Evolutionary conservation across 345 rosid genomes (phyloP).

Genomic region (Populus euphratica): DNA sequence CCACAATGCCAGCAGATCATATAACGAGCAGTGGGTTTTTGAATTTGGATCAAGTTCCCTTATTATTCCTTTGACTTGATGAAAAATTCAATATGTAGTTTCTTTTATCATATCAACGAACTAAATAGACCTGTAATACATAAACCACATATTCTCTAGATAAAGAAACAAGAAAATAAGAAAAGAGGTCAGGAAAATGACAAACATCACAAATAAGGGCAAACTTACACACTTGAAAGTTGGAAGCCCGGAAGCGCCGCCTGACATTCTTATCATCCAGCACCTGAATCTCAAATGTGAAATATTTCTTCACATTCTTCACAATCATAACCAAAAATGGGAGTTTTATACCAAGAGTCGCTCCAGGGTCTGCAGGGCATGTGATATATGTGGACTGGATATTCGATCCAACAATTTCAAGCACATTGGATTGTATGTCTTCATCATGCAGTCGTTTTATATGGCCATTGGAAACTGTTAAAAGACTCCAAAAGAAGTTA

Average conservation of each 20-base stretch:
- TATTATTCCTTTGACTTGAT: no score
- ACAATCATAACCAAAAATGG: slow-evolving; percentile 90
- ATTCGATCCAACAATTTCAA: slow-evolving; percentile 82
- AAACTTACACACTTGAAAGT: slow-evolving; percentile 91
- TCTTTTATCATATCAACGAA: neutral
- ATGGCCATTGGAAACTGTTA: slow-evolving; percentile 69
- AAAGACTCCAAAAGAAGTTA: neutral
- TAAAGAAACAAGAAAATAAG: neutral
- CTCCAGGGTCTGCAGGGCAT: slow-evolving; percentile 83
- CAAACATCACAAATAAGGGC: slow-evolving; percentile 28
- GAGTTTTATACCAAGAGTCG: slow-evolving; percentile 94
- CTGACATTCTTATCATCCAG: slow-evolving; percentile 97
- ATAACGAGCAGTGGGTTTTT: neutral
- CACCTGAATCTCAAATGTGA: slow-evolving; percentile 93
- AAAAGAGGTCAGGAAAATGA: neutral
- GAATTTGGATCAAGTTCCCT: neutral
- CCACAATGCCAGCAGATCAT: no score
- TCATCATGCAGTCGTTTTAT: slow-evolving; percentile 19
- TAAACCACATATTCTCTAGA: neutral
- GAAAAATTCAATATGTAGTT: no score
- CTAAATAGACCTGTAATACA: neutral
- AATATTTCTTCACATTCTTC: slow-evolving; percentile 85
- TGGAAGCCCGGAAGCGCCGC: slow-evolving; percentile 95
- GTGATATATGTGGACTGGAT: slow-evolving; percentile 89
- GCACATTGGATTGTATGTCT: slow-evolving; percentile 41